These are phyloP conservation scores for Neonectria coccinea DNA, from an alignment of 2,329 filamentous ascomycete species.

Conservation along the genomic window DNA sequence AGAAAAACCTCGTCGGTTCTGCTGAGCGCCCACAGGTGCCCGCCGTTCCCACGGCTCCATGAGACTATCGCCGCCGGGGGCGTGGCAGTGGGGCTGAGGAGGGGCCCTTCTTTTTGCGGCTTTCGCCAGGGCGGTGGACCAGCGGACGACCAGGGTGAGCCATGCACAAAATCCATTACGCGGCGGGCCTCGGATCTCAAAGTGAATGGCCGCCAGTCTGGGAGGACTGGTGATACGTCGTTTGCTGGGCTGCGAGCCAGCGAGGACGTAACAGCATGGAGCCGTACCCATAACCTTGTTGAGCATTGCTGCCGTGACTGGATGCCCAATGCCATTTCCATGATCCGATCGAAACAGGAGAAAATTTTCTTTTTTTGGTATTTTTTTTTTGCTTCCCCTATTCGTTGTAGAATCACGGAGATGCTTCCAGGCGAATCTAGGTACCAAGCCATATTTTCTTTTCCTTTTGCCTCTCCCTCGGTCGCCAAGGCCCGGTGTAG, in stretches of 20 bases:
- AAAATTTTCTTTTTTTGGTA: neutral
- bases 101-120: neutral
- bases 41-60: slow-evolving; percentile 6
- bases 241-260: neutral
- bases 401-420: slow-evolving; percentile 1
- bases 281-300: slow-evolving; percentile 6
- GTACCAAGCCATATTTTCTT: slow-evolving; percentile 15
- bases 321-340: neutral
- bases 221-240: slow-evolving; percentile 10
- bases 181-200: slow-evolving; percentile 24
- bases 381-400: neutral
- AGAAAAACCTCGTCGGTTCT: slow-evolving; percentile 5
- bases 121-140: slow-evolving; percentile 12
- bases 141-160: slow-evolving; percentile 34
- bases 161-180: slow-evolving; percentile 32
- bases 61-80: slow-evolving; percentile 18
- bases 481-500: slow-evolving; percentile 15
- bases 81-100: slow-evolving; percentile 19
- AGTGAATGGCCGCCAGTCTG: slow-evolving; percentile 8
- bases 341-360: slow-evolving; percentile 17
- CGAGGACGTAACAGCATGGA: neutral
- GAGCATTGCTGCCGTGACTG: slow-evolving; percentile 6
- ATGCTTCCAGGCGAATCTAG: neutral
- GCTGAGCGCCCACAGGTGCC: neutral
- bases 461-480: slow-evolving; percentile 14